Evolutionary conservation across 1,284 basidiomycete genomes (phyloP), one percentile per base, ranked within the genome.

Genomic region (Kalmanozyma brasiliensis): DNA sequence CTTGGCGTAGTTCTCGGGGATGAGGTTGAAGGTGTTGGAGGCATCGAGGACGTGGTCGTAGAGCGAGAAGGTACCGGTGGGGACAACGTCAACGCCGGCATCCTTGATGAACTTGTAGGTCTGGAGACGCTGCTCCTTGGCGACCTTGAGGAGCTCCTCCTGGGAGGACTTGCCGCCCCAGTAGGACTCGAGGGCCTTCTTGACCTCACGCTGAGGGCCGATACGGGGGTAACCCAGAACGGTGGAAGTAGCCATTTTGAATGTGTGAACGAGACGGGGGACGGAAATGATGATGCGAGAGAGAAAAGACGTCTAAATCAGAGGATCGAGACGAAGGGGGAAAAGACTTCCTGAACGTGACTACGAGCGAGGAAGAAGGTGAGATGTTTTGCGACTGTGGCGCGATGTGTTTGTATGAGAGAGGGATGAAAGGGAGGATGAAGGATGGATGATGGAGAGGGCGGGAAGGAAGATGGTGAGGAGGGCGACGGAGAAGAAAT

Each of bases 1-100:
- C 69, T 91, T 90, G 69, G 89, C 86, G 85, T 98, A 98, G 78
- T 94, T 92, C 85, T 92, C 89, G 76, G 96, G 96, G 83, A 98
- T 93, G 79, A 91, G 93, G 84, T 96, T 96, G 88, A 99, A 96
- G 59, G 92, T 91, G 80, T 90, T 89, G 73, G 94, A 95, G 85
- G 95, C 92, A 86, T 99, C 96, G 79, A 99, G 90, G 82, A 98
- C 93, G 84, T 97, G 94, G 85, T 99, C 96, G 84, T 98, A 99
- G 75, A 98, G 89, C 41, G 95, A 91, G 85, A 98, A 99, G 82
- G 98, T 95, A 82, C 94, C 94, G 80, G 93, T 94, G 60, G 96
- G 94, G 84, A 98, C 87, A 81, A 90, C 86, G 83, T 96, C 92
- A 66, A 98, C 94, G 66, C 93, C 92, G 75, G 89, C 88, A 60